phyloP scores from a whole-genome alignment of 495 filamentous ascomycete genomes.

The Entonaema liquescens region DNA sequence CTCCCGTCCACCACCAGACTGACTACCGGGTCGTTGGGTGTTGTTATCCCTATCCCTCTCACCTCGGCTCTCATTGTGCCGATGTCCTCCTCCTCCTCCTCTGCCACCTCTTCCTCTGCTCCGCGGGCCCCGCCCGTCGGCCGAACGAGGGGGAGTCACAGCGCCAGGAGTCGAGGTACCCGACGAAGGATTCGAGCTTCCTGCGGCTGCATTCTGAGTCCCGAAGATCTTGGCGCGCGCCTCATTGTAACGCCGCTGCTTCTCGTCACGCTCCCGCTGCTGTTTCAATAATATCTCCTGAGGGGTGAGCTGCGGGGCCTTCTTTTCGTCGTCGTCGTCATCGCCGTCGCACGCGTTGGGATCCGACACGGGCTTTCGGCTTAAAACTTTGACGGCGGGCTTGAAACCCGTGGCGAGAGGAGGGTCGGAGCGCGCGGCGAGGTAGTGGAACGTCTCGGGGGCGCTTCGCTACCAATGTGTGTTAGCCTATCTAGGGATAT shows the following conservation, averaged over 20 bases:
- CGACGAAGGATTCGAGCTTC: slow-evolving; percentile 63
- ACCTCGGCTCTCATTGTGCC: slow-evolving; percentile 40
- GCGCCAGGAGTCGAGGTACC: slow-evolving; percentile 58
- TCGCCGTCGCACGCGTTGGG: slow-evolving; percentile 53
- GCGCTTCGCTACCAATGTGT: slow-evolving; percentile 41
- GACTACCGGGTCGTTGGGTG: slow-evolving; percentile 33
- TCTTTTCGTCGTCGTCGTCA: slow-evolving; percentile 71
- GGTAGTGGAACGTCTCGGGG: slow-evolving; percentile 75
- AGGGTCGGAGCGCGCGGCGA: slow-evolving; percentile 67
- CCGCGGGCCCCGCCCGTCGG: slow-evolving; percentile 47
- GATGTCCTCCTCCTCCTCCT: slow-evolving; percentile 29
- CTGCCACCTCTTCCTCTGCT: slow-evolving; percentile 30
- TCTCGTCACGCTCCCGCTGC: slow-evolving; percentile 81
- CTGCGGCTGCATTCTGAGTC: slow-evolving; percentile 38
- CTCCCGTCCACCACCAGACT: slow-evolving; percentile 45
- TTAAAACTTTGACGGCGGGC: slow-evolving; percentile 80
- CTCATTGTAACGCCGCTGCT: slow-evolving; percentile 87
- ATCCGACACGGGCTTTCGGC: slow-evolving; percentile 74
- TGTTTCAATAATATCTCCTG: slow-evolving; percentile 79
- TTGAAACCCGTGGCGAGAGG: slow-evolving; percentile 86
- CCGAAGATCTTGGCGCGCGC: slow-evolving; percentile 86
- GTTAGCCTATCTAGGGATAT: slow-evolving; percentile 6
- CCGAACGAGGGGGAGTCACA: slow-evolving; percentile 67
- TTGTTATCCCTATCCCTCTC: slow-evolving; percentile 38
- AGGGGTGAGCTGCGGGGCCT: slow-evolving; percentile 65